phyloP scores from a whole-genome alignment of 1,139 yeast species.

The Meyerozyma athensensis region DNA sequence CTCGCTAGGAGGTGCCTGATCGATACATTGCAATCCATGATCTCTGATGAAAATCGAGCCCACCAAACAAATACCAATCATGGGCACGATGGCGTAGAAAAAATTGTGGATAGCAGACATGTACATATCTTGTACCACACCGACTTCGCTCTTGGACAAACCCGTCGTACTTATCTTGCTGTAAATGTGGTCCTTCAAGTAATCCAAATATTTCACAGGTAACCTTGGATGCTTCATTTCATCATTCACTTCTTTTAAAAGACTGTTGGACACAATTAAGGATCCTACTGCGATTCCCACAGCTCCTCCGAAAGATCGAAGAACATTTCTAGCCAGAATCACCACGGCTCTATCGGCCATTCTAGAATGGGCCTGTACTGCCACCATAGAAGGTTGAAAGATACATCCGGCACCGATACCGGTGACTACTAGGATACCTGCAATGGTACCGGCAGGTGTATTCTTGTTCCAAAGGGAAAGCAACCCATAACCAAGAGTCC shows the following conservation, averaged over 20 bases:
- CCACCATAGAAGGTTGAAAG: conserved; percentile 22
- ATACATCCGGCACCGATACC: conserved; percentile 19
- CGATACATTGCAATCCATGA: conserved; percentile 17
- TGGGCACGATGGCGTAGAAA: conserved; percentile 16
- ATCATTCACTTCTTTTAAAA: conserved; percentile 11
- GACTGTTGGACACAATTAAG: conserved; percentile 16
- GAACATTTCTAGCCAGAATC: conserved; percentile 18
- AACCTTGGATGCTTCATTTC: conserved; percentile 8
- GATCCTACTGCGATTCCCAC: conserved; percentile 18
- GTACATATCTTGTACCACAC: conserved; percentile 14
- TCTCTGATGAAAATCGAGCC: conserved; percentile 14
- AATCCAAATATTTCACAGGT: conserved; percentile 9
- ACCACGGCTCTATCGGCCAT: conserved; percentile 20
- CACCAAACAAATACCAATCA: conserved; percentile 15
- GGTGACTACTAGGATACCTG: conserved; percentile 14
- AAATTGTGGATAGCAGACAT: conserved; percentile 15
- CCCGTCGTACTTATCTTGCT: conserved; percentile 10
- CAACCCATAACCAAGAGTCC: conserved; percentile 16
- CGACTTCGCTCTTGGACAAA: conserved; percentile 11
- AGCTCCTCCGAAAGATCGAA: conserved; percentile 20
- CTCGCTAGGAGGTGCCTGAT: conserved; percentile 9
- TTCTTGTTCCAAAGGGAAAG: conserved; percentile 11
- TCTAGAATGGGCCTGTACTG: conserved; percentile 19
- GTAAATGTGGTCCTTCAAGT: conserved; percentile 14
- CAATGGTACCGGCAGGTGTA: conserved; percentile 12